phyloP scores from a whole-genome alignment of 1,284 basidiomycete genomes.

The Cryptococcus sp. region DNA sequence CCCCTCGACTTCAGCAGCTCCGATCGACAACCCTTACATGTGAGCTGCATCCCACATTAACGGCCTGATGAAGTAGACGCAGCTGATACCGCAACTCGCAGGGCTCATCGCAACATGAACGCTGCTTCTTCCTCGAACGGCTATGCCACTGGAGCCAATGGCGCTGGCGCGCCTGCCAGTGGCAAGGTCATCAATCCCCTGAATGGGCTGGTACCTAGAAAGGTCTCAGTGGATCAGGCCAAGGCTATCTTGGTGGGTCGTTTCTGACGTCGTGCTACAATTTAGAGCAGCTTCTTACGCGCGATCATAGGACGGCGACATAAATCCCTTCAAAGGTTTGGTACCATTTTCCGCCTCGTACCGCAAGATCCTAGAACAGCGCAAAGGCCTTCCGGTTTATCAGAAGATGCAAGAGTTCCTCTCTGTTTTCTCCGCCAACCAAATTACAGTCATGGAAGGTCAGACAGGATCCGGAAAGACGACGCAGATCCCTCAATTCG shows the following conservation, averaged over 20 bases:
- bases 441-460: constrained; percentile 94
- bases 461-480: constrained; percentile 99
- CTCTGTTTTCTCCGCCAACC: constrained; percentile 78
- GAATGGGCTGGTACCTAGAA: constrained; percentile 74
- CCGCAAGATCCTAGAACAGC: constrained; percentile 78
- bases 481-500: constrained; percentile 97
- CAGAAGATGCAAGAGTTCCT: constrained; percentile 91
- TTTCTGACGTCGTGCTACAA: background rate
- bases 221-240: constrained; percentile 72
- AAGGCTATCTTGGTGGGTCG: constrained; percentile 67
- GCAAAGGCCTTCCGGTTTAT: constrained; percentile 89
- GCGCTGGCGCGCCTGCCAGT: constrained; percentile 14
- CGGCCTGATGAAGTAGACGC: background rate
- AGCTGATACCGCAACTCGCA: background rate
- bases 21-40: constrained; percentile 48
- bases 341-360: constrained; percentile 75
- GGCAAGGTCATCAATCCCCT: constrained; percentile 58
- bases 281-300: background rate
- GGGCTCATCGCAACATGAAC: constrained; percentile 19
- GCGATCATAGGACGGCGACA: constrained; percentile 66
- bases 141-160: constrained; percentile 17
- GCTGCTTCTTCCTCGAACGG: constrained; percentile 14
- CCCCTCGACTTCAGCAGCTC: constrained; percentile 25
- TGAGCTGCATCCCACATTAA: background rate
- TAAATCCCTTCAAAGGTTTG: constrained; percentile 83